A percentile compares a stretch with the other conserved stretches of the same genome.
These are phyloP conservation scores for Fusarium longipes DNA, from an alignment of 2,329 filamentous ascomycete species.

Conservation along the genomic window DNA sequence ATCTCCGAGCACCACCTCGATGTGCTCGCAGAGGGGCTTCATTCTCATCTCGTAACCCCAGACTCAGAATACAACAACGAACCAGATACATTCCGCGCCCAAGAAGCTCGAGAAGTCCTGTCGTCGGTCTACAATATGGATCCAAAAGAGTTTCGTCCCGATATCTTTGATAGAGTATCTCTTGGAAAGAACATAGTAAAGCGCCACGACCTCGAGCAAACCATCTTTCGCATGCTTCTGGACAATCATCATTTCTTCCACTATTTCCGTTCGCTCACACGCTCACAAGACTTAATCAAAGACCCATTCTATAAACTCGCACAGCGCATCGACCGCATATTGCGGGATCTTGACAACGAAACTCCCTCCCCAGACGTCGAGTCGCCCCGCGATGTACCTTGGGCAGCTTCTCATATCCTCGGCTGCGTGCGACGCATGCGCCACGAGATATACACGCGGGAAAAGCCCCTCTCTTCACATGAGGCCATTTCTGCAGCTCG, in stretches of 20 bases:
- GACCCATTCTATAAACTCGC: constrained; percentile 62
- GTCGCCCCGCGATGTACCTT: constrained; percentile 55
- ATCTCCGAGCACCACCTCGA: constrained; percentile 65
- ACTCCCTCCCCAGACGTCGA: constrained; percentile 38
- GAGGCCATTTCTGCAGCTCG: constrained; percentile 60
- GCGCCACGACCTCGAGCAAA: constrained; percentile 61
- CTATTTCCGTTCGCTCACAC: constrained; percentile 61
- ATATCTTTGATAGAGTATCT: constrained; percentile 55
- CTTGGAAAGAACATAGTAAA: constrained; percentile 53
- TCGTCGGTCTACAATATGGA: constrained; percentile 56
- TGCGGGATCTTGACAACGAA: constrained; percentile 55
- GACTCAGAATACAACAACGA: constrained; percentile 48
- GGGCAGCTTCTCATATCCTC: constrained; percentile 62
- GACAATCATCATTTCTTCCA: constrained; percentile 66
- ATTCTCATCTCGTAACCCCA: constrained; percentile 57
- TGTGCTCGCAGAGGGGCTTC: constrained; percentile 63
- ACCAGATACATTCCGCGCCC: constrained; percentile 54
- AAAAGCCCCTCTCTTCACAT: constrained; percentile 50
- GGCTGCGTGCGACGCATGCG: constrained; percentile 58
- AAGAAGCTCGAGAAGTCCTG: constrained; percentile 64
- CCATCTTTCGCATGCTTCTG: constrained; percentile 65
- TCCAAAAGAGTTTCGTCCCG: constrained; percentile 59
- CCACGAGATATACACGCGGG: constrained; percentile 54
- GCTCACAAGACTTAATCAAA: constrained; percentile 57
- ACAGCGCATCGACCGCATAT: constrained; percentile 60